A percentile compares a stretch with the other conserved stretches of the same genome.
Evolutionary conservation across 148 eudicot species (phyloP).

Genomic region (Rhododendron kiyosumense): DNA sequence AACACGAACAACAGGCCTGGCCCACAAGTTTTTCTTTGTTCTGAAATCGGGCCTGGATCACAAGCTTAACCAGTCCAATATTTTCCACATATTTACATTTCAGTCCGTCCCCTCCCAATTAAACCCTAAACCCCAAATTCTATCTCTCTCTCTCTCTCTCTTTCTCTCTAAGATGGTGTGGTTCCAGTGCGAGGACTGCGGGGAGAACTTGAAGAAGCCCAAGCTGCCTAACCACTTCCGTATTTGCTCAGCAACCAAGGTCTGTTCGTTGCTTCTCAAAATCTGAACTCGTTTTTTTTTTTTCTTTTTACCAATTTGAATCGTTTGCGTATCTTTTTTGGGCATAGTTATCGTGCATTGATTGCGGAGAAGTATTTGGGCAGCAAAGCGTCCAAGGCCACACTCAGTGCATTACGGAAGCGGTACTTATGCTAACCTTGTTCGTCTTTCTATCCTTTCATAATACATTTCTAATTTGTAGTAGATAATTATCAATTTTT

Average conservation of each 20-base stretch:
- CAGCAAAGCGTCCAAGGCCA: constrained; percentile 65
- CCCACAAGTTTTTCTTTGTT: background rate
- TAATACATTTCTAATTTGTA: background rate
- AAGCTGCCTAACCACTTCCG: constrained; percentile 81
- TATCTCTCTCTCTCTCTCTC: background rate
- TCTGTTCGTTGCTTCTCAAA: background rate
- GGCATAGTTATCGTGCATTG: constrained; percentile 73
- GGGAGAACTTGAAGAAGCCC: constrained; percentile 87
- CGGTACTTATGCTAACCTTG: constrained; percentile 32
- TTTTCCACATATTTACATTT: background rate
- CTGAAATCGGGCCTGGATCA: background rate
- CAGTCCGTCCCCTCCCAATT: constrained; percentile 5
- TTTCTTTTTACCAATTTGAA: background rate
- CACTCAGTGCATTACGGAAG: constrained; percentile 90
- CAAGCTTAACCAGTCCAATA: background rate
- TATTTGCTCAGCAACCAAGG: constrained; percentile 62
- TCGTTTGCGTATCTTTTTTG: background rate
- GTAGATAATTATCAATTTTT: background rate
- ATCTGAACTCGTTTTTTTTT: background rate
- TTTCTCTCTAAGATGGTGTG: constrained; percentile 56
- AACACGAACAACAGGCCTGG: background rate
- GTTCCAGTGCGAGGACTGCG: constrained; percentile 95
- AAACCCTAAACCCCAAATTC: constrained; percentile 6
- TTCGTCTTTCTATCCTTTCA: background rate
- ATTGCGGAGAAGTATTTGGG: constrained; percentile 67